Evolutionary conservation across 495 filamentous ascomycete species (phyloP), one percentile per base, ranked within the genome.

Genomic region (Hypoxylon trugodes): DNA sequence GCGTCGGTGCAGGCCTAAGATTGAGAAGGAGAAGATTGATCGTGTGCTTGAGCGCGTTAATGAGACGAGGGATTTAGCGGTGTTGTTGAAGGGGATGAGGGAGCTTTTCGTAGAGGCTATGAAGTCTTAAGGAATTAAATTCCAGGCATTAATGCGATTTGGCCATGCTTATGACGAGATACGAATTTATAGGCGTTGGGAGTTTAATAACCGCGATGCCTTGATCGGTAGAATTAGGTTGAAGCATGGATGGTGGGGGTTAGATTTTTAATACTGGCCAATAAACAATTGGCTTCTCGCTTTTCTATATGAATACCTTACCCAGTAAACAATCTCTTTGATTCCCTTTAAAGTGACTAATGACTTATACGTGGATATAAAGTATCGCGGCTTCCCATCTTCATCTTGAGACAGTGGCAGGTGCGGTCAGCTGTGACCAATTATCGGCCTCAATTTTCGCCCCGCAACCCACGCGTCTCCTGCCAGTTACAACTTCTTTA

Each of bases 1-100:
- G 7, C 82, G 85, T 46, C 86, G 87, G 41, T 90, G 87, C 61
- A 79, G 86, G 65, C 94, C 94, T 21, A 96, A 92, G 76, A 50
- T 95, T 50, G 90, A 96, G 70, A 77, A 80, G 55, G 86, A 90
- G 21, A 83, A 86, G 58, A 79, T 96, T 36, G 88, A 93, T 41
- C 76, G 79, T 59, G 86, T 90, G 40, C 74, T 95, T 10, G 92
- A 96, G 49, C 77, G 78, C 59, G 75, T 92, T 46, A 97, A 97
- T 66, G 91, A 96, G 76, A 89, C 84, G 45, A 83, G 93, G 67
- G 91, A 96, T 68, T 81, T 98, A 70, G 86, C 86, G 2, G 79
- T 81, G 19, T 86, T 97, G 62, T 76, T 98, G 57, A 96, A 96
- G 79, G 90, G 89, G 15, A 98, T 98, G 93, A 86, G 95, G 71